These are phyloP conservation scores for Brassica balearica DNA, from an alignment of 441 rosid genomes.

Conservation along the genomic window DNA sequence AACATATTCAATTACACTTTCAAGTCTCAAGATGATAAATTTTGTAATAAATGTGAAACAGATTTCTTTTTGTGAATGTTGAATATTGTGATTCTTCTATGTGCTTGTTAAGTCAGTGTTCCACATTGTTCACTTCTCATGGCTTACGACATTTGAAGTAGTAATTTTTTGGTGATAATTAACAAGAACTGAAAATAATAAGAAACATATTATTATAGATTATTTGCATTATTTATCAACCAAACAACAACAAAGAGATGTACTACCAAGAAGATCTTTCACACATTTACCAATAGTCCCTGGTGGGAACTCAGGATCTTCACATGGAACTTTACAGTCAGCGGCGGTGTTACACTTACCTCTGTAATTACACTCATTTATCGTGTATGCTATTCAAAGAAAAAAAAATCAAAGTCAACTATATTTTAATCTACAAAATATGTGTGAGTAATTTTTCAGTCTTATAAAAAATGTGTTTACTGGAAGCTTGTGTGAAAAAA, in stretches of 20 bases:
- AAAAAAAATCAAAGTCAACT: background rate
- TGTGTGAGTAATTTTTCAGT: background rate
- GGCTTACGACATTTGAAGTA: background rate
- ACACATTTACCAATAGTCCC: background rate
- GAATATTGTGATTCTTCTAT: background rate
- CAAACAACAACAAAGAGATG: background rate
- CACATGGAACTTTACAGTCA: constrained; percentile 4
- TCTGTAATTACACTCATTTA: background rate
- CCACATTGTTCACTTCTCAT: background rate
- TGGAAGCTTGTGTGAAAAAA: background rate
- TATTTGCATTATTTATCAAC: background rate
- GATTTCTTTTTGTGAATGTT: background rate
- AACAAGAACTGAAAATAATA: too few species aligned
- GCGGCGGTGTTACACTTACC: background rate
- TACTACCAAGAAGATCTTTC: background rate
- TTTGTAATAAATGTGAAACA: background rate
- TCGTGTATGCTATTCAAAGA: background rate
- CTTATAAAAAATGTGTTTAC: background rate
- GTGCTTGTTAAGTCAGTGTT: background rate
- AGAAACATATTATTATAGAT: background rate
- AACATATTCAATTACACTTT: background rate
- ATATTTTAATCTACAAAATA: background rate
- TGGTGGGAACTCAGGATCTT: background rate
- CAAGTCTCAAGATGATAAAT: background rate
- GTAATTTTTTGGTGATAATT: background rate